These are phyloP conservation scores for Staphylotrichum longicolle DNA, from an alignment of 495 filamentous ascomycete genomes.

Conservation along the genomic window DNA sequence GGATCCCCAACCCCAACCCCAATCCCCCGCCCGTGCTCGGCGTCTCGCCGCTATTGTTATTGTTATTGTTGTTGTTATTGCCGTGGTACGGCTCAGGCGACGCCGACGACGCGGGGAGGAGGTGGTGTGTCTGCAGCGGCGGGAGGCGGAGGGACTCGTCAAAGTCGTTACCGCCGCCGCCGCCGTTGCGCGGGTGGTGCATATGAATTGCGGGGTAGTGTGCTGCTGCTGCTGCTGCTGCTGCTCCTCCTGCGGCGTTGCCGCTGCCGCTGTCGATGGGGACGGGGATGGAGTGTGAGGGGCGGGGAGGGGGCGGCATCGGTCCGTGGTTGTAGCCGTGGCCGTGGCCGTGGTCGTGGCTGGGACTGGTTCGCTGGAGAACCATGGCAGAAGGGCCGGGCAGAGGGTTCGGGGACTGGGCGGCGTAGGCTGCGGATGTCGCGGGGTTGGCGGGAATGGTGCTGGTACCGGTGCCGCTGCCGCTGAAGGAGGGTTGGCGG, in stretches of 20 bases:
- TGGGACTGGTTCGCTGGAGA: constrained; percentile 5
- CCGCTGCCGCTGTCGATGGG: neutral
- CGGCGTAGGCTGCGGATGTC: no score
- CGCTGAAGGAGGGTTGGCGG: constrained; percentile 22
- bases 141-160: constrained; percentile 54
- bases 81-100: no score
- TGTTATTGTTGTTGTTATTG: no score
- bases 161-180: constrained; percentile 24
- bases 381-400: constrained; percentile 11
- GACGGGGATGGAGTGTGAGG: neutral
- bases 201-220: neutral
- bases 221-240: constrained; percentile 5
- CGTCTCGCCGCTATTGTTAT: constrained; percentile 14
- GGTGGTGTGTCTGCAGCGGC: constrained; percentile 55
- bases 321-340: neutral
- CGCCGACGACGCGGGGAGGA: neutral
- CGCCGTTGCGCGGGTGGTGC: neutral
- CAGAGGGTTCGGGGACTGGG: constrained; percentile 2
- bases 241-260: neutral
- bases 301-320: constrained; percentile 7
- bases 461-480: constrained; percentile 16
- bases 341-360: neutral
- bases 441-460: neutral
- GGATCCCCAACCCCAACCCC: constrained; percentile 21
- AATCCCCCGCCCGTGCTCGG: constrained; percentile 1